These are phyloP conservation scores for Boletus tylopilopsis DNA, from an alignment of 768 basidiomycete species.

Conservation along the genomic window DNA sequence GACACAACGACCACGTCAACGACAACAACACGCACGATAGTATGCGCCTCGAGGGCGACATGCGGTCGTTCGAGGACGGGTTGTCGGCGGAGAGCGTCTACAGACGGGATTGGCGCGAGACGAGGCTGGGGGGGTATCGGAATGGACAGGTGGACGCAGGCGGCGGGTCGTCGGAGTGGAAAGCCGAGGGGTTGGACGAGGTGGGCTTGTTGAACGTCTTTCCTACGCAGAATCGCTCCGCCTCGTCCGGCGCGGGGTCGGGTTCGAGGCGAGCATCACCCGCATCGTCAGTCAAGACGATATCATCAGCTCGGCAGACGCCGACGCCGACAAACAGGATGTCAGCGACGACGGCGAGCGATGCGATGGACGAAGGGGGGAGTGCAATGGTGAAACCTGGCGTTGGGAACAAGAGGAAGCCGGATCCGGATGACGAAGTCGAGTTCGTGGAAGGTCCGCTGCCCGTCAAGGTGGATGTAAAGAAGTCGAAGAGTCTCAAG, in stretches of 20 bases:
- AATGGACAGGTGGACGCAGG: slow-evolving; percentile 18
- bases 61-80: slow-evolving; percentile 65
- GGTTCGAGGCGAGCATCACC: slow-evolving; percentile 42
- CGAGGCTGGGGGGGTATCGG: slow-evolving; percentile 37
- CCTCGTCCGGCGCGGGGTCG: slow-evolving; percentile 11
- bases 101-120: slow-evolving; percentile 75
- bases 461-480: slow-evolving; percentile 35
- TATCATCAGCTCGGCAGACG: slow-evolving; percentile 41
- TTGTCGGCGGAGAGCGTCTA: slow-evolving; percentile 61
- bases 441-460: slow-evolving; percentile 50
- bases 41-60: slow-evolving; percentile 37
- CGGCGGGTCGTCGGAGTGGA: background rate
- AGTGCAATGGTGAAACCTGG: slow-evolving; percentile 7
- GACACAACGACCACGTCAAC: slow-evolving; percentile 21
- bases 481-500: slow-evolving; percentile 31
- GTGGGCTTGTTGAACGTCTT: slow-evolving; percentile 27
- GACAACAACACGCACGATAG: no score
- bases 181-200: slow-evolving; percentile 30
- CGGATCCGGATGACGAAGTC: slow-evolving; percentile 51
- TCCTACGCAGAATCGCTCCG: slow-evolving; percentile 11
- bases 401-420: slow-evolving; percentile 47
- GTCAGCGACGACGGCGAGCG: slow-evolving; percentile 43
- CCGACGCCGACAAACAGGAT: slow-evolving; percentile 41
- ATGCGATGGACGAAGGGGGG: slow-evolving; percentile 44
- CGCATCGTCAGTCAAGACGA: slow-evolving; percentile 48